Conservation (phyloP, 805 yeast species). For the Ogataea kodamae region DNA sequence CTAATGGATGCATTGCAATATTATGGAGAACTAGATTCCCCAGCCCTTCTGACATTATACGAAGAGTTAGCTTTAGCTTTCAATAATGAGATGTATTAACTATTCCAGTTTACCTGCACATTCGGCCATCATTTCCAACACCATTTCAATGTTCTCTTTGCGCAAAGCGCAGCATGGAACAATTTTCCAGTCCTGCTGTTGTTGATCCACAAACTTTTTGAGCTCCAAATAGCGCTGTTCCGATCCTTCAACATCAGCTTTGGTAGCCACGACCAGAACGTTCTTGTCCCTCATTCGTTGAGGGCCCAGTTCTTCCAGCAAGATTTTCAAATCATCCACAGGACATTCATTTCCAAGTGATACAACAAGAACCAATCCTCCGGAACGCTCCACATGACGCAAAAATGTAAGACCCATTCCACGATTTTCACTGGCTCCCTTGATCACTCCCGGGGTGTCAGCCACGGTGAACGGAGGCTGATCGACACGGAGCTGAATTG, state of each 20-base stretch:
- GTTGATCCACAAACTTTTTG: slow-evolving; percentile 39
- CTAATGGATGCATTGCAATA: slow-evolving; percentile 44
- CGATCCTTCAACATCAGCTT: slow-evolving; percentile 73
- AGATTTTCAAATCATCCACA: slow-evolving; percentile 54
- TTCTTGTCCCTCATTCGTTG: slow-evolving; percentile 57
- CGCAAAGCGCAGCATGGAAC: slow-evolving; percentile 83
- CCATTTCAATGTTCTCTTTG: slow-evolving; percentile 66
- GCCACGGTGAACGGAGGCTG: slow-evolving; percentile 83
- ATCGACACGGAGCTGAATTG: slow-evolving; percentile 65
- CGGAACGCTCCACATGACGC: slow-evolving; percentile 88
- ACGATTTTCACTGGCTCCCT: slow-evolving; percentile 78
- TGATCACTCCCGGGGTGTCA: slow-evolving; percentile 93
- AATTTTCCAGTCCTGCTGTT: slow-evolving; percentile 53
- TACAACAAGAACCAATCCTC: slow-evolving; percentile 83
- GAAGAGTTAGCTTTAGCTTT: slow-evolving; percentile 38
- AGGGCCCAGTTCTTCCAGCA: slow-evolving; percentile 70
- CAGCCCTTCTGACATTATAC: slow-evolving; percentile 40
- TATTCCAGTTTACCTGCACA: slow-evolving; percentile 36
- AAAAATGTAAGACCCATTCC: slow-evolving; percentile 95
- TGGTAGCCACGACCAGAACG: slow-evolving; percentile 83
- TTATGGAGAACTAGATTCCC: slow-evolving; percentile 49
- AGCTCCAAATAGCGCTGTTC: slow-evolving; percentile 46
- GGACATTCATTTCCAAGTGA: slow-evolving; percentile 71
- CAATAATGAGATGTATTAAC: slow-evolving; percentile 6
- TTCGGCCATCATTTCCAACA: slow-evolving; percentile 70